These are phyloP conservation scores for Fraxinus xanthoxyloides DNA, from an alignment of 305 asterid genomes.

Conservation along the genomic window DNA sequence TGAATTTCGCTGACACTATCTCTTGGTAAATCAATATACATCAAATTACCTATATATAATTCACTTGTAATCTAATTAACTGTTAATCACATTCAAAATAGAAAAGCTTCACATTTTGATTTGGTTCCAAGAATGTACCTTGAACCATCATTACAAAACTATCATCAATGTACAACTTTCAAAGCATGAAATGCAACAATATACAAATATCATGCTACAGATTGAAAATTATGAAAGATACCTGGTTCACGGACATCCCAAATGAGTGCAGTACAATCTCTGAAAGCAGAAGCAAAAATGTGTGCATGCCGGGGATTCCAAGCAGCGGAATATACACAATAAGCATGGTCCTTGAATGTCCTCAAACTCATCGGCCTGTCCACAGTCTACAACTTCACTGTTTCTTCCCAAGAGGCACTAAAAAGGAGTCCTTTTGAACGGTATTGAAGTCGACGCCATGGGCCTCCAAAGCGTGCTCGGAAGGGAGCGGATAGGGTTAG, in stretches of 20 bases:
- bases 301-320: slow-evolving; percentile 98
- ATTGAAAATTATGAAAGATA: slow-evolving; percentile 14
- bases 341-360: slow-evolving; percentile 96
- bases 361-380: slow-evolving; percentile 83
- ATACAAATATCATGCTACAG: not conserved
- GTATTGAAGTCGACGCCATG: slow-evolving; percentile 80
- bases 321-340: slow-evolving; percentile 83
- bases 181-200: not conserved
- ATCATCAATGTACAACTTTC: not conserved
- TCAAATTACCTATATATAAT: not conserved
- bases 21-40: not conserved
- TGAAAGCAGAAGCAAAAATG: slow-evolving; percentile 90
- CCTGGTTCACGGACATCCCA: slow-evolving; percentile 99
- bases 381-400: slow-evolving; percentile 92
- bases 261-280: slow-evolving; percentile 88
- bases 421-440: slow-evolving; percentile 84
- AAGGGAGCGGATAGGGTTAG: slow-evolving; percentile 85
- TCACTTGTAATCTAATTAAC: not conserved
- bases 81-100: not conserved
- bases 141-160: not conserved
- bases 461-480: slow-evolving; percentile 88
- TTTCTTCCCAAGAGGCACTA: slow-evolving; percentile 96
- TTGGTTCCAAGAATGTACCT: not conserved
- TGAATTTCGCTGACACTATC: not conserved
- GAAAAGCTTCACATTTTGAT: not conserved